A percentile compares a stretch with the other conserved stretches of the same genome.
Conservation (phyloP, 331 rosid species). For the Malus hybrid region DNA sequence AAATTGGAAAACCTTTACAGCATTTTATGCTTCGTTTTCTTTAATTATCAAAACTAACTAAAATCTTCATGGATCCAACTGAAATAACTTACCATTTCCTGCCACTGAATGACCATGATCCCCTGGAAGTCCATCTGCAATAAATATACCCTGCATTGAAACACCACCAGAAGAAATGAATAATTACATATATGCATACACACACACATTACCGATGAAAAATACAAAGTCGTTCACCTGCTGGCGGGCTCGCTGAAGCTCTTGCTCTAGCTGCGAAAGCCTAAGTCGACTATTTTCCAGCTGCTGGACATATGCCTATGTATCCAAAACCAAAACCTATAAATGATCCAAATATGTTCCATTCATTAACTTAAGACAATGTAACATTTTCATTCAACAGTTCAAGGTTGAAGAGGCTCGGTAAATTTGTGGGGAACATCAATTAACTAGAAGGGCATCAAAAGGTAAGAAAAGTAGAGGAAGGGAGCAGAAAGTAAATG, state of each 20-base stretch:
- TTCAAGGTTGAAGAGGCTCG: background rate
- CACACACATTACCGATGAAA: background rate
- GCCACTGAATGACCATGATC: constrained; percentile 39
- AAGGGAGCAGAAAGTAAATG: background rate
- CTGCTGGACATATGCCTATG: constrained; percentile 75
- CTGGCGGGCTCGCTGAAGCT: constrained; percentile 64
- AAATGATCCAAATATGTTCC: constrained; percentile 35
- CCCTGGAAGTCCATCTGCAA: constrained; percentile 40
- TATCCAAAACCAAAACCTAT: constrained; percentile 45
- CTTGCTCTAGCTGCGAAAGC: constrained; percentile 72
- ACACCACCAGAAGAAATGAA: background rate
- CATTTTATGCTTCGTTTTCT: background rate
- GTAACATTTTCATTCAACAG: background rate
- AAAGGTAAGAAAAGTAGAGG: background rate
- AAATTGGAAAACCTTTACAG: background rate
- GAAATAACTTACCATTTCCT: constrained; percentile 50
- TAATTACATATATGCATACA: background rate
- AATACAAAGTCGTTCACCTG: constrained; percentile 35
- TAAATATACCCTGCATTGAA: constrained; percentile 40
- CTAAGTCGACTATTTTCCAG: constrained; percentile 53
- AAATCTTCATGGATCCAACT: background rate
- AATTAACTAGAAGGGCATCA: background rate
- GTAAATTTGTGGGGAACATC: background rate
- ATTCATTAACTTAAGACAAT: constrained; percentile 17
- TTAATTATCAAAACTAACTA: background rate